Evolutionary conservation across 2,329 filamentous ascomycete genomes (phyloP).

Genomic region (Neofusicoccum sp.): DNA sequence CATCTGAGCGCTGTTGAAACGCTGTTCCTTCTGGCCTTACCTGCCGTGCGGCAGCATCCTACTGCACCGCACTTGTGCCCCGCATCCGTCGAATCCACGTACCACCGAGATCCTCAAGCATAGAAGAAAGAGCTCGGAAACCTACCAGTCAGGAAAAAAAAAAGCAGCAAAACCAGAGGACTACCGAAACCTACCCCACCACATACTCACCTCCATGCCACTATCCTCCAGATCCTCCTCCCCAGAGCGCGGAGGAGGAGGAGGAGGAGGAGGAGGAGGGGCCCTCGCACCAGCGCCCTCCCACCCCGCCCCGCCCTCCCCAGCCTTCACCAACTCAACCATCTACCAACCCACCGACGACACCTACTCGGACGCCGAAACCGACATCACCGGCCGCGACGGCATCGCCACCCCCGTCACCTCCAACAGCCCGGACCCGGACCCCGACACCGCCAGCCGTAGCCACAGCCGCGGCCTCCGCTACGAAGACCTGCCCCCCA

Average conservation of each 20-base stretch:
- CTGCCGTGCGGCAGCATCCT: too few relatives aligned
- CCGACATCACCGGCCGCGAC: background rate
- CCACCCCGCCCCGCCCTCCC: background rate
- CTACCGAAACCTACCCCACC: too few relatives aligned
- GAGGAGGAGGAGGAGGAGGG: background rate
- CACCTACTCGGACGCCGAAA: slow-evolving; percentile 1
- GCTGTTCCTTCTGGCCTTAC: too few relatives aligned
- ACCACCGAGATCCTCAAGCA: too few relatives aligned
- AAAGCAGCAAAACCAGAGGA: too few relatives aligned
- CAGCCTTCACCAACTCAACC: slow-evolving; percentile 12
- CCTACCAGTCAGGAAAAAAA: too few relatives aligned
- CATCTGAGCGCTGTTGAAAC: too few relatives aligned
- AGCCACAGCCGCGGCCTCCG: slow-evolving; percentile 25
- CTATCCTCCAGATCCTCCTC: background rate
- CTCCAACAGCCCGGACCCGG: background rate
- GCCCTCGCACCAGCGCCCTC: background rate
- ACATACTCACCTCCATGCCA: too few relatives aligned
- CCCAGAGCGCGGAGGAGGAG: background rate
- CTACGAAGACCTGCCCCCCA: slow-evolving; percentile 38
- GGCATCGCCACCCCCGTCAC: slow-evolving; percentile 8
- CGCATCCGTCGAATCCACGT: too few relatives aligned
- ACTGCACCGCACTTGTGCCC: too few relatives aligned
- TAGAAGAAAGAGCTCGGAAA: too few relatives aligned
- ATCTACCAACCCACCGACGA: slow-evolving; percentile 1
- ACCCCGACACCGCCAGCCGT: background rate